Conservation (phyloP, 208 protist genomes). For the Trypanosoma cruzi region DNA sequence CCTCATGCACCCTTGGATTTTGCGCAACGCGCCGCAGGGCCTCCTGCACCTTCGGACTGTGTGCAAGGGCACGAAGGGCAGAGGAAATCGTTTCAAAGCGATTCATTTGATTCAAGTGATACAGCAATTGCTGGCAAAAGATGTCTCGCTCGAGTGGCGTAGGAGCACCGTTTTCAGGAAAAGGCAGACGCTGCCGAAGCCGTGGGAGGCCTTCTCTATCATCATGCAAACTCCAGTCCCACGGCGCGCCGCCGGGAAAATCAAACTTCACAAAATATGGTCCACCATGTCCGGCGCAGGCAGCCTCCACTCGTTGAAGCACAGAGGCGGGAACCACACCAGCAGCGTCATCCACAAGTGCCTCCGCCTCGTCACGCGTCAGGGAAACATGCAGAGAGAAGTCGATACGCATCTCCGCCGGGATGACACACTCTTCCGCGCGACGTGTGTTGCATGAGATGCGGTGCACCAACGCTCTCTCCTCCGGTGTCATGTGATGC, state of each 20-base stretch:
- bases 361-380: slow-evolving; percentile 9
- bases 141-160: slow-evolving; percentile 88
- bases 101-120: slow-evolving; percentile 76
- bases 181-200: slow-evolving; percentile 54
- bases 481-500: slow-evolving; percentile 36
- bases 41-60: slow-evolving; percentile 41
- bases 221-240: slow-evolving; percentile 72
- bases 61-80: slow-evolving; percentile 53
- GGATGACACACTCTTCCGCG: slow-evolving; percentile 28
- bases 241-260: slow-evolving; percentile 78
- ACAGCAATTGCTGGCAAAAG: slow-evolving; percentile 65
- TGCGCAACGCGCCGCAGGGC: slow-evolving; percentile 31
- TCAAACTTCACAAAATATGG: slow-evolving; percentile 71
- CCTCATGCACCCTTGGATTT: background rate
- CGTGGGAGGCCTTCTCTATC: slow-evolving; percentile 36
- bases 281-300: slow-evolving; percentile 12
- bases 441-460: slow-evolving; percentile 29
- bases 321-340: slow-evolving; percentile 21
- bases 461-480: slow-evolving; percentile 34
- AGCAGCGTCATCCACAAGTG: slow-evolving; percentile 12
- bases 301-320: slow-evolving; percentile 15
- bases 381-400: slow-evolving; percentile 45
- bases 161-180: slow-evolving; percentile 70
- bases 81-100: slow-evolving; percentile 46
- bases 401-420: slow-evolving; percentile 18